Conservation (phyloP, 2,329 filamentous ascomycete species). For the Cladosporium austrohemisphaericum region DNA sequence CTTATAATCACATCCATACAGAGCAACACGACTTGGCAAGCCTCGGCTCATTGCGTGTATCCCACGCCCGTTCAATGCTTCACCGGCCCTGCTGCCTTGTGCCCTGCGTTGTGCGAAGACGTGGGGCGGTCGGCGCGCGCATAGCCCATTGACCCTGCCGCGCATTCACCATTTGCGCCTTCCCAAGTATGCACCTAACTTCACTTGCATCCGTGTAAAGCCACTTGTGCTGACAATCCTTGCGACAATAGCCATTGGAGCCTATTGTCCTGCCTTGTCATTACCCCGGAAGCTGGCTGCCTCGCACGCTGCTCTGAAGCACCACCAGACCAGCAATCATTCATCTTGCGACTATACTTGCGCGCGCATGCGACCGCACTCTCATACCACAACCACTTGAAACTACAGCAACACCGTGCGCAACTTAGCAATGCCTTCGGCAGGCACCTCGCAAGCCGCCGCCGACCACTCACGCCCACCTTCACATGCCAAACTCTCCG, state of each 20-base stretch:
- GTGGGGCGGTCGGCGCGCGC: constrained; percentile 8
- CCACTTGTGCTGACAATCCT: neutral
- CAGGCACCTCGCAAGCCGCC: constrained; percentile 8
- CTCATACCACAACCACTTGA: neutral
- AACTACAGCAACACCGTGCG: neutral
- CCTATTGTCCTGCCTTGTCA: too few relatives aligned
- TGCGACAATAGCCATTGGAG: constrained; percentile 4
- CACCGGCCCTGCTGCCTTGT: neutral
- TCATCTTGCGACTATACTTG: too few relatives aligned
- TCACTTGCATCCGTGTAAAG: too few relatives aligned
- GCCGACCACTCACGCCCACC: constrained; percentile 2
- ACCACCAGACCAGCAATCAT: neutral
- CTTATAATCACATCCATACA: too few relatives aligned
- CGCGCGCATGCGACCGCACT: too few relatives aligned
- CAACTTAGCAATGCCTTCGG: constrained; percentile 7
- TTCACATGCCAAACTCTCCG: constrained; percentile 14
- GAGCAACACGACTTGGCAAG: too few relatives aligned
- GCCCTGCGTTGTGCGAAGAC: constrained; percentile 12
- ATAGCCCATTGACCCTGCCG: neutral
- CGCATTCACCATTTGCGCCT: neutral
- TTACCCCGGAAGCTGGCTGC: too few relatives aligned
- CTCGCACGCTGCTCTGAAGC: neutral
- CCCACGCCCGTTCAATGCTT: constrained; percentile 3
- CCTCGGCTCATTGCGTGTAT: neutral
- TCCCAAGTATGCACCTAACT: neutral